Evolutionary conservation across 1,284 basidiomycete genomes (phyloP).

Genomic region (Moesziomyces antarcticus): DNA sequence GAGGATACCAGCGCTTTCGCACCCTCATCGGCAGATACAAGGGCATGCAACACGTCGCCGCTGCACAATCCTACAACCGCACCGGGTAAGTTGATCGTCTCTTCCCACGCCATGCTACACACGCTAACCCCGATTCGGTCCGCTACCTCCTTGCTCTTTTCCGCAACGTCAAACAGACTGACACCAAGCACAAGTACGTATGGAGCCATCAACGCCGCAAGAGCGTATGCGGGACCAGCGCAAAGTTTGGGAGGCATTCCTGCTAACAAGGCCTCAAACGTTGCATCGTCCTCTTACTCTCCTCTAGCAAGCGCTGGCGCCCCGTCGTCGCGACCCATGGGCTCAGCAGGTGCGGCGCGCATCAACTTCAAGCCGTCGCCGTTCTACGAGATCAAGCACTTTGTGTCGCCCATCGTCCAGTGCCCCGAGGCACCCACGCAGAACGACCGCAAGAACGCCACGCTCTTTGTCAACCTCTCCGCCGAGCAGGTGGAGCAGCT

Average conservation of each 20-base stretch:
- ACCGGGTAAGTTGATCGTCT: conserved; percentile 15
- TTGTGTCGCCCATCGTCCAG: conserved; percentile 46
- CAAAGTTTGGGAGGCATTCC: conserved; percentile 30
- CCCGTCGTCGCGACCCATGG: conserved; percentile 12
- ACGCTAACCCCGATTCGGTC: conserved; percentile 4
- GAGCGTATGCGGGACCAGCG: conserved; percentile 25
- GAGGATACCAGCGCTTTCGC: conserved; percentile 43
- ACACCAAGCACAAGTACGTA: conserved; percentile 37
- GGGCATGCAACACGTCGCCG: conserved; percentile 4
- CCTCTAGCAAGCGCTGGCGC: conserved; percentile 14
- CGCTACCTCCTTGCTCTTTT: background rate
- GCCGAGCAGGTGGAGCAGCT: conserved; percentile 43
- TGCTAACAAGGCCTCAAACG: conserved; percentile 21
- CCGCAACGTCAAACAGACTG: background rate
- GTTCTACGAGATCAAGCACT: conserved; percentile 58
- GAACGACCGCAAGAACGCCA: conserved; percentile 44
- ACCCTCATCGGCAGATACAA: conserved; percentile 39
- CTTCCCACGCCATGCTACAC: conserved; percentile 1
- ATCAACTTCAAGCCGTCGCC: conserved; percentile 58
- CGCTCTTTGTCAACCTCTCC: conserved; percentile 40
- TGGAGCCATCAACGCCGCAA: conserved; percentile 20
- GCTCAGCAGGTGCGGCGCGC: conserved; percentile 20
- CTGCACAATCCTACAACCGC: conserved; percentile 1
- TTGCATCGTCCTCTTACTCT: conserved; percentile 33
- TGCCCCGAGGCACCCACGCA: conserved; percentile 53